Percentiles rank a stretch among this genome's conserved stretches.
Evolutionary conservation across 108 stramenopile species (phyloP).

Genomic region (Chaetoceros muelleri): DNA sequence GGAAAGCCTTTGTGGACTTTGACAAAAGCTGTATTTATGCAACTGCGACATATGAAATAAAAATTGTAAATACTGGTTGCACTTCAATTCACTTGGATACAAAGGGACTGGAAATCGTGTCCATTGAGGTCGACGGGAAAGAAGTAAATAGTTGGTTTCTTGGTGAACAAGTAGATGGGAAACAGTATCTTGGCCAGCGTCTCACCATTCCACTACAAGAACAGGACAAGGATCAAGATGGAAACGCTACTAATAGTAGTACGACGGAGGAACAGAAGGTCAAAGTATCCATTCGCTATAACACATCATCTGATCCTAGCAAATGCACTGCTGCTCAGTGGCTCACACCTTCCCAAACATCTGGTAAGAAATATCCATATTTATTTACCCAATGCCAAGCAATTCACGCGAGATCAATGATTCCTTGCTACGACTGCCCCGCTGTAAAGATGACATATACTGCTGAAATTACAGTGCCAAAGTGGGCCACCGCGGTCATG

Average conservation of each 20-base stretch:
- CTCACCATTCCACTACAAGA: slow-evolving; percentile 34
- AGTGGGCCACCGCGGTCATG: slow-evolving; percentile 92
- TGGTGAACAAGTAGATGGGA: slow-evolving; percentile 16
- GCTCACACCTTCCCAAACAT: slow-evolving; percentile 89
- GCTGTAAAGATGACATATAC: slow-evolving; percentile 85
- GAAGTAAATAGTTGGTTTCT: slow-evolving; percentile 26
- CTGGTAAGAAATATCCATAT: slow-evolving; percentile 86
- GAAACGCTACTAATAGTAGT: not conserved
- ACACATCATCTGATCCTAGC: slow-evolving; percentile 35
- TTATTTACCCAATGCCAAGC: slow-evolving; percentile 97
- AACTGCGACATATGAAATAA: slow-evolving; percentile 51
- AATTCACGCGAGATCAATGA: slow-evolving; percentile 89
- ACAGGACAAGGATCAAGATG: not conserved
- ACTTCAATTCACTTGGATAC: slow-evolving; percentile 42
- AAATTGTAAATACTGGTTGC: slow-evolving; percentile 6
- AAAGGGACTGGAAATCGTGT: slow-evolving; percentile 36
- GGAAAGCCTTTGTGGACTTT: slow-evolving; percentile 59
- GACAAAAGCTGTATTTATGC: slow-evolving; percentile 29
- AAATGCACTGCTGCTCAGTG: slow-evolving; percentile 84
- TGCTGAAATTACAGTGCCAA: slow-evolving; percentile 74
- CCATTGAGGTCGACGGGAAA: slow-evolving; percentile 26
- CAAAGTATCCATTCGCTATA: slow-evolving; percentile 62
- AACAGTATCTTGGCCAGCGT: slow-evolving; percentile 39
- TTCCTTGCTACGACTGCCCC: slow-evolving; percentile 92
- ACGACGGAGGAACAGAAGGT: not conserved